Evolutionary conservation across 1,284 basidiomycete genomes (phyloP).

Genomic region (Trichosporon sp.): DNA sequence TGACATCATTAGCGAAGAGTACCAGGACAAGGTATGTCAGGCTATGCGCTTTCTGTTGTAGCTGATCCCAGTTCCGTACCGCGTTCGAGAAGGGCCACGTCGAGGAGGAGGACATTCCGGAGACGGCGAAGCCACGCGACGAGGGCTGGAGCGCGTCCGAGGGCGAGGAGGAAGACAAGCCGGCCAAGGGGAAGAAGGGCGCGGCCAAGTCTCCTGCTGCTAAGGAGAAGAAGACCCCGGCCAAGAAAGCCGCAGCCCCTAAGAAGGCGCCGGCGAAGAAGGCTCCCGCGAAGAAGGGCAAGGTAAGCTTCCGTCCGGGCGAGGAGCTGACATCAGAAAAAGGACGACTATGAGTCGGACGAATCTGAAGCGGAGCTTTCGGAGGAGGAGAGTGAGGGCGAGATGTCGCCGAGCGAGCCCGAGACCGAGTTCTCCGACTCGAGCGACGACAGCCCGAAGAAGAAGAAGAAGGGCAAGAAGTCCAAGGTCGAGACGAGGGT

Average conservation of each 20-base stretch:
- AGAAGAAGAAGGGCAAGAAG: not conserved
- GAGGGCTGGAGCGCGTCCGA: constrained; percentile 4
- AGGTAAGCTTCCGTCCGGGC: not conserved
- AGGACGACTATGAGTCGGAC: not conserved
- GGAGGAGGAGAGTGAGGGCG: constrained; percentile 10
- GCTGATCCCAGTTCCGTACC: constrained; percentile 52
- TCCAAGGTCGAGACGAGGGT: not conserved
- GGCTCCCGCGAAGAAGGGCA: not conserved
- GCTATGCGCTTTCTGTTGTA: not conserved
- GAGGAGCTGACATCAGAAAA: not conserved
- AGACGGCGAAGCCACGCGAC: constrained; percentile 54
- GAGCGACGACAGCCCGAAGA: constrained; percentile 6
- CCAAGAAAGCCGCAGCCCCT: constrained; percentile 3
- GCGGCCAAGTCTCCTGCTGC: not conserved
- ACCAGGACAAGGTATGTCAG: constrained; percentile 55
- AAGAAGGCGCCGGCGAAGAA: not conserved
- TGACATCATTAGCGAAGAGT: constrained; percentile 47
- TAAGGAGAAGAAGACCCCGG: constrained; percentile 1
- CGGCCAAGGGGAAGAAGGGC: constrained; percentile 9
- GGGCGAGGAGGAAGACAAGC: constrained; percentile 28
- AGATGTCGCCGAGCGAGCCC: not conserved
- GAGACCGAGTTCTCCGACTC: constrained; percentile 12
- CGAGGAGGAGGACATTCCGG: constrained; percentile 72
- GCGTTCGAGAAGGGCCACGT: constrained; percentile 71
- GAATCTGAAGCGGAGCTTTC: constrained; percentile 1